Conservation (phyloP, 2,329 filamentous ascomycete genomes). For the Aspergillus ustus region DNA sequence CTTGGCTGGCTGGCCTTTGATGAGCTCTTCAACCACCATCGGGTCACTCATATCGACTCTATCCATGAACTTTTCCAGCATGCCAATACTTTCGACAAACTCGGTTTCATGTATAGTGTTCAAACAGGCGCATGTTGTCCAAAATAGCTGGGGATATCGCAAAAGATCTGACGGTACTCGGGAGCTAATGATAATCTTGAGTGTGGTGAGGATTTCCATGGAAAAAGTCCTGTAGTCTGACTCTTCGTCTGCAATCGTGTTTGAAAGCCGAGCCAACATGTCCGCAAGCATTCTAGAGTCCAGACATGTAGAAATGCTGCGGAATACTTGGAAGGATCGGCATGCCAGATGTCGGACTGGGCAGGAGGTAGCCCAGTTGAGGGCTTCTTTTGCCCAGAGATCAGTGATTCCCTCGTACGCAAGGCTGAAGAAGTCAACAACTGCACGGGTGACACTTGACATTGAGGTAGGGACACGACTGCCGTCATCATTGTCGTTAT, state of each 20-base stretch:
- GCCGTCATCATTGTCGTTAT: slow-evolving; percentile 76
- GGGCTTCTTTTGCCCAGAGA: slow-evolving; percentile 84
- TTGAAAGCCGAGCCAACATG: slow-evolving; percentile 92
- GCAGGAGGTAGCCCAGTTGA: slow-evolving; percentile 96
- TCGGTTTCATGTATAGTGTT: slow-evolving; percentile 97
- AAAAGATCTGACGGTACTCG: slow-evolving; percentile 78
- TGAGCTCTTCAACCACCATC: slow-evolving; percentile 69
- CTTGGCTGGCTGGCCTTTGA: slow-evolving; percentile 77
- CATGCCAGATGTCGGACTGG: slow-evolving; percentile 94
- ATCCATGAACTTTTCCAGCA: slow-evolving; percentile 83
- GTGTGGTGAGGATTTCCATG: slow-evolving; percentile 93
- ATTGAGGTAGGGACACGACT: slow-evolving; percentile 86
- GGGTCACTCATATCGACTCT: slow-evolving; percentile 80
- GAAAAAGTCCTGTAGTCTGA: slow-evolving; percentile 95
- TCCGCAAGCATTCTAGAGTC: slow-evolving; percentile 95
- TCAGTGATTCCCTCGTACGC: slow-evolving; percentile 86
- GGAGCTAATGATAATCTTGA: slow-evolving; percentile 88
- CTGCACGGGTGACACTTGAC: slow-evolving; percentile 79
- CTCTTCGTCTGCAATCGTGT: slow-evolving; percentile 95
- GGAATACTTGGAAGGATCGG: slow-evolving; percentile 95
- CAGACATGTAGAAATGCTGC: slow-evolving; percentile 86
- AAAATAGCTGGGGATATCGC: slow-evolving; percentile 94
- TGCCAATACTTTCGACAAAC: slow-evolving; percentile 86
- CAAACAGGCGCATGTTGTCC: slow-evolving; percentile 94
- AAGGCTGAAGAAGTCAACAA: slow-evolving; percentile 82